Conservation (phyloP, 2,329 filamentous ascomycete species). For the Penicillium sp. region DNA sequence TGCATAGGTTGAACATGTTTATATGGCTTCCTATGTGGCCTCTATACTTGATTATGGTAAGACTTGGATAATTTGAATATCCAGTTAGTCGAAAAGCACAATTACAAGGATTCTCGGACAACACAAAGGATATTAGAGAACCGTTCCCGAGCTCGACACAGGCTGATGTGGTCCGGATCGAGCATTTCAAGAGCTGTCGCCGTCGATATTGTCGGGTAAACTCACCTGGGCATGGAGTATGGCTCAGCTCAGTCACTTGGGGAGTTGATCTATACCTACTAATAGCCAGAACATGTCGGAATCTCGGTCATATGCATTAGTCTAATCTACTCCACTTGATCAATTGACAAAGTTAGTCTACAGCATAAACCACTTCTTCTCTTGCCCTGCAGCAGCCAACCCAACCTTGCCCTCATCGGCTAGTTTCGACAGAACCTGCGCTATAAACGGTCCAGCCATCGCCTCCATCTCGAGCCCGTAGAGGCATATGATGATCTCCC, state of each 20-base stretch:
- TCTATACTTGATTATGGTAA: not conserved
- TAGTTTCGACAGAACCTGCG: slow-evolving; percentile 3
- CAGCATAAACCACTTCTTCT: slow-evolving; percentile 3
- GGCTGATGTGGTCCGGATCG: too few species aligned
- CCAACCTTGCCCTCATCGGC: slow-evolving; percentile 1
- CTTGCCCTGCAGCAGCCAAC: not conserved
- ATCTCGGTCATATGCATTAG: not conserved
- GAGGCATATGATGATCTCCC: not conserved
- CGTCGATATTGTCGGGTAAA: too few species aligned
- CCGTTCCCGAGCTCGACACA: too few species aligned
- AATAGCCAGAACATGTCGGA: too few species aligned
- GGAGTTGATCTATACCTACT: not conserved
- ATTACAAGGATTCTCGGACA: not conserved
- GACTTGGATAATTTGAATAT: not conserved
- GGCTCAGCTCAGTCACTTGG: too few species aligned
- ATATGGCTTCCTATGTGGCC: not conserved
- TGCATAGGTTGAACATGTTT: too few species aligned
- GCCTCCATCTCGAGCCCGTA: not conserved
- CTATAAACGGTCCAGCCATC: not conserved
- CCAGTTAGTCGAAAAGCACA: not conserved
- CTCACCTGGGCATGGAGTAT: too few species aligned
- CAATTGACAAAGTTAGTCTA: not conserved
- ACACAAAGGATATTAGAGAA: not conserved
- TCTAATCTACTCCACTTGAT: not conserved
- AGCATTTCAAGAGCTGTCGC: not conserved